Evolutionary conservation across 129 eudicot genomes (phyloP).

Genomic region (Escallonia rubra): DNA sequence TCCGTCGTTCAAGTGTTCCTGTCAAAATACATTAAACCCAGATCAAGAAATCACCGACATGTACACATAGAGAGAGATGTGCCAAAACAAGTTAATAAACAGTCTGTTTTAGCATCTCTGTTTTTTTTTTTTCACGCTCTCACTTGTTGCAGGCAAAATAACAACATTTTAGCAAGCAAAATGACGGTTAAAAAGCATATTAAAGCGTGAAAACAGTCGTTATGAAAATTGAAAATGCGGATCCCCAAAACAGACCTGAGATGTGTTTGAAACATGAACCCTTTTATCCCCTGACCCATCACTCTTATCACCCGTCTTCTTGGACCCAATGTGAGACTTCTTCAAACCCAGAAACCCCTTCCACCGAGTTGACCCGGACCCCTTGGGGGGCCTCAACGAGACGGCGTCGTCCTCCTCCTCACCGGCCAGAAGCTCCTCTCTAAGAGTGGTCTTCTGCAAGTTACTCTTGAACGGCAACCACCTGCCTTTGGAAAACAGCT

Average conservation of each 20-base stretch:
- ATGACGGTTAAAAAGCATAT: too few relatives aligned
- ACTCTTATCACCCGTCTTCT: slow-evolving; percentile 37
- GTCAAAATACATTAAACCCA: slow-evolving; percentile 16
- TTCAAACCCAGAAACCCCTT: slow-evolving; percentile 74
- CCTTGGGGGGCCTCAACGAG: slow-evolving; percentile 61
- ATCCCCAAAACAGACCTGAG: not conserved
- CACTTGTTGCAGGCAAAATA: not conserved
- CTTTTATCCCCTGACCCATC: slow-evolving; percentile 14
- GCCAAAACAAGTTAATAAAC: not conserved
- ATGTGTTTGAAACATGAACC: not conserved
- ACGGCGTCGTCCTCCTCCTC: slow-evolving; percentile 38
- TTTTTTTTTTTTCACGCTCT: too few relatives aligned
- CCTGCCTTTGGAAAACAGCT: slow-evolving; percentile 69
- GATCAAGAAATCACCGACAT: not conserved
- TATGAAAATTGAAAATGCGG: not conserved
- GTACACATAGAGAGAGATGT: not conserved
- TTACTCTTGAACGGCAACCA: slow-evolving; percentile 61
- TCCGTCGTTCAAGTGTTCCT: slow-evolving; percentile 6
- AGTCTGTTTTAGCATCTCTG: too few relatives aligned
- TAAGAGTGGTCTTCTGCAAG: slow-evolving; percentile 40
- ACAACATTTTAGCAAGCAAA: too few relatives aligned
- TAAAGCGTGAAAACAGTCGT: too few relatives aligned
- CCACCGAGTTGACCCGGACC: slow-evolving; percentile 45
- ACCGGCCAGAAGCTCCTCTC: slow-evolving; percentile 71
- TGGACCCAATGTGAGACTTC: slow-evolving; percentile 70